Base-by-base conservation (phyloP, 2,329 filamentous ascomycete genomes). In the Corinectria fuckeliana region DNA sequence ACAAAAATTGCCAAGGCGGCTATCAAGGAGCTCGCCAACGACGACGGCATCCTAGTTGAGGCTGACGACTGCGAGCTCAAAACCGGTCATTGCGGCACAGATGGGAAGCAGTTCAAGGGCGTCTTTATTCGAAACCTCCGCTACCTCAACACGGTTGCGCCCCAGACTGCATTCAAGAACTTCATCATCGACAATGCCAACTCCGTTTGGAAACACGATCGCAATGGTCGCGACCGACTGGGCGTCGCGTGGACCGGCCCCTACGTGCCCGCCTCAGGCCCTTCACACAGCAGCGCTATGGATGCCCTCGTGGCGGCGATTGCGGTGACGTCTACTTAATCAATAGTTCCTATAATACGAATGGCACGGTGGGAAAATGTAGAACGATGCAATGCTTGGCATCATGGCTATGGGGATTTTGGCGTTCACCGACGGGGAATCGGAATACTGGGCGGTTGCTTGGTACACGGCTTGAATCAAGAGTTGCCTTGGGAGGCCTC, bases 71-170 rank as follows among this genome's bases (percentile, higher is more conserved):
- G 76, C 56, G 76, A 78, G 60, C 68, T 71, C 16, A 57, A 64
- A 13, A 50, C 63, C 8, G 72, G 72, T 38, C 65, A 77, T 63
- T 84, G 80, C 53, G 78, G 77, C 10, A 72, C 69, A 16, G 83
- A 88, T 59, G 82, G 80, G 1, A 80, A 84, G 30, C 86, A 90
- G 68, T 92, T 92, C 81, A 92, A 92, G 74, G 90, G 90, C 3
- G 79, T 91, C 32, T 91, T 91, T 63, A 80, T 85, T 14, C 82
- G 88, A 18, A 90, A 90, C 69, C 75, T 92, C 18, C 79, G 81
- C 30, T 82, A 84, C 54, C 74, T 92, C 30, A 78, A 89, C 20
- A 69, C 75, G 1, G 82, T 74, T 3, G 81, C 80, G 1, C 83
- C 84, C 0, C 76, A 82, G 34, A 71, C 78, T 3, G 71, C 72